Base-by-base conservation (phyloP, 139 green algal genomes). In the Chlorella sp. region DNA sequence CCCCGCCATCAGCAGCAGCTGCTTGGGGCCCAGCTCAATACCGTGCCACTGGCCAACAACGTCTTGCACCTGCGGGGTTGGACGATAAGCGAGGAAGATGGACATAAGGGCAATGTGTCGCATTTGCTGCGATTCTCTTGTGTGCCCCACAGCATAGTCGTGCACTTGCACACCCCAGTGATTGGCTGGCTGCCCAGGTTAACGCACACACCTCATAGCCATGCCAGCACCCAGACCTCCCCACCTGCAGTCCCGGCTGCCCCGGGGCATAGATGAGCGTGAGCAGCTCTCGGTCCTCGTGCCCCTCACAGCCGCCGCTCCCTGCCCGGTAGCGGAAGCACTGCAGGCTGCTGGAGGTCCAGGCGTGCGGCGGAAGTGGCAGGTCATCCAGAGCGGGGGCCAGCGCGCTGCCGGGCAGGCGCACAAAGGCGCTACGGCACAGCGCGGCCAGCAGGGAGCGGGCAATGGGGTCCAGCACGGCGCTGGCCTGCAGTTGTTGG, bases 311-410 rank as follows among this genome's bases (percentile, higher is more conserved):
- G 34, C 67, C 67, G 34, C 30, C 21, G 67, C 67, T 74, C 17
- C 21, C 30, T 1, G 32, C 34, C 1, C 67, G 32, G 32, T 74
- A 74, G 20, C 5, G 5, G 36, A 74, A 74, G 67, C 67, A 74
- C 67, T 74, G 67, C 67, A 74, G 67, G 67, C 67, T 74, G 34
- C 67, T 74, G 67, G 67, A 47, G 34, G 67, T 34, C 67, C 67
- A 74, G 17, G 34, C 34, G 34, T 51, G 32, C 15, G 67, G 20
- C 18, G 67, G 34, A 34, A 74, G 34, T 34, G 67, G 67, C 67
- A 74, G 34, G 67, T 74, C 34, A 34, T 74, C 67, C 34, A 74
- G 67, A 1, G 17, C 34, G 3, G 18, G 32, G 4, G 16, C 32
- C 34, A 74, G 34, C 0, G 67, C 34, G 18, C 3, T n/a, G 67